Percentiles rank a stretch among this genome's conserved stretches.
Evolutionary conservation across 2,329 filamentous ascomycete genomes (phyloP).

Genomic region (Biscogniauxia sp.): DNA sequence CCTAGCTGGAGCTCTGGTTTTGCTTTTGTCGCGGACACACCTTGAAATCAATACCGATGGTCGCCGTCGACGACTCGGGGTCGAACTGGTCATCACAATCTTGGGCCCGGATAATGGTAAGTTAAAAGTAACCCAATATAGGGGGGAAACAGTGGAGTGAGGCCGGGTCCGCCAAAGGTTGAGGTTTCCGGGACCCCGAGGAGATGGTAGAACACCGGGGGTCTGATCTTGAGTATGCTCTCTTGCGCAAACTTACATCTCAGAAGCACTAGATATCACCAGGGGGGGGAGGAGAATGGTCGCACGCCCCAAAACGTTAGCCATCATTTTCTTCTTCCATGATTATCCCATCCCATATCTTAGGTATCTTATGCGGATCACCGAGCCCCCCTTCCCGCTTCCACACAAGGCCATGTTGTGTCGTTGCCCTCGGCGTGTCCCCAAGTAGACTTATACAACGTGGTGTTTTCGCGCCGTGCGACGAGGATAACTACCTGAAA

Average conservation of each 20-base stretch:
- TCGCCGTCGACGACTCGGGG: conserved; percentile 51
- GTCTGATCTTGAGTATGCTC: not conserved
- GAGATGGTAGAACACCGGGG: not conserved
- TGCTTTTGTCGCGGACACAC: conserved; percentile 27
- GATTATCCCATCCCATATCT: not conserved
- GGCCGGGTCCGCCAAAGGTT: not conserved
- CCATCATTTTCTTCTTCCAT: not conserved
- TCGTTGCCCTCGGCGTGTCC: too few relatives aligned
- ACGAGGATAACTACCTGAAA: too few relatives aligned
- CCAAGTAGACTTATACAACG: too few relatives aligned
- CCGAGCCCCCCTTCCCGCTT: too few relatives aligned
- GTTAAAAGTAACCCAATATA: not conserved
- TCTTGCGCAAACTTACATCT: conserved; percentile 34
- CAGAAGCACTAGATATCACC: conserved; percentile 44
- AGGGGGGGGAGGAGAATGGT: not conserved
- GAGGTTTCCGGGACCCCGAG: not conserved
- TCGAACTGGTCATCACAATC: conserved; percentile 58
- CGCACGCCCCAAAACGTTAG: not conserved
- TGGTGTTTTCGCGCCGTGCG: too few relatives aligned
- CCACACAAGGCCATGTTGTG: too few relatives aligned
- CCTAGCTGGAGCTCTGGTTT: not conserved
- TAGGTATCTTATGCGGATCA: too few relatives aligned
- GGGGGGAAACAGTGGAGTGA: not conserved
- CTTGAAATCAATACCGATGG: conserved; percentile 58
- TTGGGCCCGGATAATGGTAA: conserved; percentile 10